Base-by-base conservation (phyloP, 75 land plant species). In the Gnetum montanum region DNA sequence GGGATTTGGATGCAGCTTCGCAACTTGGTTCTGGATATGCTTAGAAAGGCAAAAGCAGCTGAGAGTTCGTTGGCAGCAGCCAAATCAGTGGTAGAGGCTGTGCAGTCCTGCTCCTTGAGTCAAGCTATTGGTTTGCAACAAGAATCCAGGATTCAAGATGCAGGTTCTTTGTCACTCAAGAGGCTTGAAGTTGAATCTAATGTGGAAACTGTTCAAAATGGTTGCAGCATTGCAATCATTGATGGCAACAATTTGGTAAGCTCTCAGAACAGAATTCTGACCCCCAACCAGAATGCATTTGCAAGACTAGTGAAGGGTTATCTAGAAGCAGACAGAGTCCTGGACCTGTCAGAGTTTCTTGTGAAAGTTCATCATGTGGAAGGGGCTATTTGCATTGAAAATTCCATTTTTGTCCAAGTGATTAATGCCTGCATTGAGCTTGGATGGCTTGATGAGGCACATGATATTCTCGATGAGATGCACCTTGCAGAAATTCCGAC, bases 381-480 rank as follows among this genome's bases (percentile, higher is more conserved):
- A 12, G 65, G 64, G 1, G 70, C 70, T 5, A 59, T 73, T 35
- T 70, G 77, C 15, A 40, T 55, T 1, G 82, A 83, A 43, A 59
- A 63, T 54, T 75, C 83, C 8, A 49, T 49, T 31, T 57, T 72
- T 50, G 73, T 65, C 40, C 76, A 79, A 46, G 83, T 83, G 19
- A 79, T 83, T 13, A 61, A 79, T 69, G 64, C 76, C 20, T 83
- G 83, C 52, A 69, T 83, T 31, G 69, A 73, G 22, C 58, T 75
- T 41, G 79, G 76, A 3, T 71, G 71, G 73, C 61, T 79, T 61
- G 83, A 83, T 36, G 70, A 72, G 50, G 86, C 86, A 46, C 83
- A 83, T 71, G 86, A 79, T 58, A 61, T 83, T 46, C 60, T 83
- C 27, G 82, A 79, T 66, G 79, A 83, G 57, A 69, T 83, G 83